A percentile compares a stretch with the other conserved stretches of the same genome.
These are phyloP conservation scores for Ulvella scutata DNA, from an alignment of 139 green algal species.

Conservation along the genomic window DNA sequence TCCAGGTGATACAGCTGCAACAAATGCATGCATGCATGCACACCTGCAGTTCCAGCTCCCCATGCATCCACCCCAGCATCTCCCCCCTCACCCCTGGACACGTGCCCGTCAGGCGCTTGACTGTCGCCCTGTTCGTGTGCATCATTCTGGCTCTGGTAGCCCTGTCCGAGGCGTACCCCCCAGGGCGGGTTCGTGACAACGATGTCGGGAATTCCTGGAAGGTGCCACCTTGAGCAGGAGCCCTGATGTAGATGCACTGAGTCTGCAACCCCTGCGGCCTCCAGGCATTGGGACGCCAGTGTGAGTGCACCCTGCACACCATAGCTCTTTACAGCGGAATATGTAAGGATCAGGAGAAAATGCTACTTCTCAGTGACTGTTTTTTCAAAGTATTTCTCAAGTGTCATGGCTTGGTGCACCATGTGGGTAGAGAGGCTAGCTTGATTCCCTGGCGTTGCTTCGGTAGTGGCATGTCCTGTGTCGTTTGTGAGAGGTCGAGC, in stretches of 20 bases:
- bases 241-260: constrained; percentile 22
- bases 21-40: background rate
- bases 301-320: constrained; percentile 32
- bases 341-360: too few species aligned
- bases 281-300: constrained; percentile 25
- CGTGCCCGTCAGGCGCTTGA: background rate
- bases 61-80: background rate
- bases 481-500: too few species aligned
- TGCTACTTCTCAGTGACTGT: too few species aligned
- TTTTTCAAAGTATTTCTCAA: too few species aligned
- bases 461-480: too few species aligned
- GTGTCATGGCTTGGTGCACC: too few species aligned
- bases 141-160: too few species aligned
- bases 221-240: constrained; percentile 24
- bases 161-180: constrained; percentile 49
- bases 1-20: too few species aligned
- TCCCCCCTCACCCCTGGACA: background rate
- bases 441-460: too few species aligned
- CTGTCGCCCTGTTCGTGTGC: too few species aligned
- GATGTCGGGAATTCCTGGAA: constrained; percentile 13
- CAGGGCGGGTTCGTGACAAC: constrained; percentile 84
- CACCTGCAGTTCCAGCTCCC: constrained; percentile 29
- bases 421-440: too few species aligned
- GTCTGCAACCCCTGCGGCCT: constrained; percentile 19
- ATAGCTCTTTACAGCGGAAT: too few species aligned